Evolutionary conservation across 2,329 filamentous ascomycete genomes (phyloP).

Genomic region (Lasiodiplodia gonubiensis): DNA sequence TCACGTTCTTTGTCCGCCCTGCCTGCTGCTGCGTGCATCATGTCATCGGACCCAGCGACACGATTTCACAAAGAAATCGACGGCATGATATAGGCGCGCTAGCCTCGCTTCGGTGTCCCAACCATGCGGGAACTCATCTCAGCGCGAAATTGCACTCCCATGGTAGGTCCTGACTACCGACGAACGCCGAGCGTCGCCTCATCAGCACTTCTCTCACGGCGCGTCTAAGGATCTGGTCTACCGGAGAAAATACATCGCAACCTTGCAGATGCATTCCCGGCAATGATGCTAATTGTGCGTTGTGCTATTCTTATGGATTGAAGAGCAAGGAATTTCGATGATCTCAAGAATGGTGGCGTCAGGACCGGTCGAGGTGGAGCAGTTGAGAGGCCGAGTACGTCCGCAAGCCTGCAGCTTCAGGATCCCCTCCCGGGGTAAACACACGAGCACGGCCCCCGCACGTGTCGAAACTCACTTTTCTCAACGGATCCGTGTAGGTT

Average conservation of each 20-base stretch:
- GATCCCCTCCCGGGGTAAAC: not conserved
- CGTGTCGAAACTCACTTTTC: not conserved
- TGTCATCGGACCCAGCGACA: not conserved
- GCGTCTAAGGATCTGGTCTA: not conserved
- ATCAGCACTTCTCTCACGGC: not conserved
- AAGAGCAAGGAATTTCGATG: not conserved
- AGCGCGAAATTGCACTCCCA: slow-evolving; percentile 1
- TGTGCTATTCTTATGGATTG: not conserved
- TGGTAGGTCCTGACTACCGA: not conserved
- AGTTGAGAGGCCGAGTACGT: not conserved
- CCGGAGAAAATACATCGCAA: not conserved
- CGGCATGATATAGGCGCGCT: not conserved
- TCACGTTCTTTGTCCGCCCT: not conserved
- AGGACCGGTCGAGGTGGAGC: not conserved
- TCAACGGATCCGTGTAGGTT: not conserved
- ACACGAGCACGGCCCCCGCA: not conserved
- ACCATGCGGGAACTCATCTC: not conserved
- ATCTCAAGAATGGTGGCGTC: not conserved
- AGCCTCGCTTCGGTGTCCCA: not conserved
- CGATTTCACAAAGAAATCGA: not conserved
- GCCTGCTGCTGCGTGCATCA: not conserved
- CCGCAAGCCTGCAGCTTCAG: not conserved
- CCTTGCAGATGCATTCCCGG: not conserved
- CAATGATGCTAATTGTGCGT: not conserved
- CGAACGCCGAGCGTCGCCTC: not conserved